Evolutionary conservation across 257 asterid genomes (phyloP).

Genomic region (Plectranthus barbatus): DNA sequence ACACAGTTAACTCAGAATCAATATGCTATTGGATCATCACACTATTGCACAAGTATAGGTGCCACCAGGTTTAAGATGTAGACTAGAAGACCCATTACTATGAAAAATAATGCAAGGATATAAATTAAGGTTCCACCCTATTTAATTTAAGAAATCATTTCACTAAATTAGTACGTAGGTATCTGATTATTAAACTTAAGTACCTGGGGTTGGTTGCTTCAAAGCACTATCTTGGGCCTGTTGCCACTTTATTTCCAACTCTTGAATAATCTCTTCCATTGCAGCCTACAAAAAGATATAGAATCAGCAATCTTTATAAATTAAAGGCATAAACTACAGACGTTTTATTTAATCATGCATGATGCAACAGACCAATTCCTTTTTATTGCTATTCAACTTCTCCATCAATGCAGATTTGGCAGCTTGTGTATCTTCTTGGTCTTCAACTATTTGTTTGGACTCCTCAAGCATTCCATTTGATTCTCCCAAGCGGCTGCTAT

Average conservation of each 20-base stretch:
- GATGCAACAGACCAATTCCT: conserved; percentile 51
- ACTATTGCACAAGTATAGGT: too few relatives aligned
- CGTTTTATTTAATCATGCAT: conserved; percentile 7
- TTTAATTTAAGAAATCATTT: too few relatives aligned
- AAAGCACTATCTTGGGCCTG: conserved; percentile 62
- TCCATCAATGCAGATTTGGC: conserved; percentile 34
- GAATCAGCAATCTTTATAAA: conserved; percentile 6
- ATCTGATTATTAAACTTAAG: background rate
- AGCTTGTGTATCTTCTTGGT: conserved; percentile 43
- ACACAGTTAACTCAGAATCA: background rate
- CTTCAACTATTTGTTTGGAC: conserved; percentile 23
- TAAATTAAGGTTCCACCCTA: too few relatives aligned
- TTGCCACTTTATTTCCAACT: conserved; percentile 66
- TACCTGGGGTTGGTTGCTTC: conserved; percentile 88
- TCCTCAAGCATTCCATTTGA: conserved; percentile 26
- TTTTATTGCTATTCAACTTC: conserved; percentile 66
- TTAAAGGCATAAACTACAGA: background rate
- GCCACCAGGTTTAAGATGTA: too few relatives aligned
- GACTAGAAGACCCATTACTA: too few relatives aligned
- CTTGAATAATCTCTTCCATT: conserved; percentile 48
- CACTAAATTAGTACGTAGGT: background rate
- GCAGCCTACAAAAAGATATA: conserved; percentile 37
- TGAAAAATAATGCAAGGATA: too few relatives aligned
- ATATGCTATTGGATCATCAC: background rate
- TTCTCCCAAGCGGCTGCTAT: conserved; percentile 28